A percentile compares a stretch with the other conserved stretches of the same genome.
Conservation (phyloP, 371 early-diverging fungal species). For the Mucor plumbeus region DNA sequence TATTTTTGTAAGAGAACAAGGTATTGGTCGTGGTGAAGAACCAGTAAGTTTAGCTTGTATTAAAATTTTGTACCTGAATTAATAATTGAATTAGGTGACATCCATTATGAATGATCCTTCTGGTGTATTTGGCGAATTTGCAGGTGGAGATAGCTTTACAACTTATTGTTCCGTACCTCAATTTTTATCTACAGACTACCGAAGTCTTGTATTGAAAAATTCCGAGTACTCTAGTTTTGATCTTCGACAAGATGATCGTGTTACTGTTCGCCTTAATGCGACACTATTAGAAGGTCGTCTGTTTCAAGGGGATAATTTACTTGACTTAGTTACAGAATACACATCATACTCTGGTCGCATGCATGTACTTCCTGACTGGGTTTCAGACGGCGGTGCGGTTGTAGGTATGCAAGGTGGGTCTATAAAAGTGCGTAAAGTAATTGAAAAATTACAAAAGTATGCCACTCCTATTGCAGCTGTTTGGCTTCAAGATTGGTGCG, state of each 20-base stretch:
- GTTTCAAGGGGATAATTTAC: constrained; percentile 33
- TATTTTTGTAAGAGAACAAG: constrained; percentile 46
- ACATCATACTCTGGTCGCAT: constrained; percentile 50
- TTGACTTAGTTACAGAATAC: constrained; percentile 48
- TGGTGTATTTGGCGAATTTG: constrained; percentile 34
- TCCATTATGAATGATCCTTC: constrained; percentile 30
- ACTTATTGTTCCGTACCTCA: constrained; percentile 49
- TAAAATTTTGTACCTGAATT: background rate
- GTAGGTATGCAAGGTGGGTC: constrained; percentile 51
- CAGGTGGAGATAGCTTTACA: constrained; percentile 37
- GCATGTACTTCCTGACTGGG: constrained; percentile 48
- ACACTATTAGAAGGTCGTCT: constrained; percentile 29
- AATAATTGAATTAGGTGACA: constrained; percentile 16
- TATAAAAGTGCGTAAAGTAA: constrained; percentile 36
- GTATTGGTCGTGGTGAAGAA: constrained; percentile 43
- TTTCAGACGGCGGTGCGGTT: constrained; percentile 37
- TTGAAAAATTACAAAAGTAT: constrained; percentile 28
- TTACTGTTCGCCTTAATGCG: constrained; percentile 36
- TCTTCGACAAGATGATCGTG: constrained; percentile 31
- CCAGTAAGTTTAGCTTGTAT: constrained; percentile 25
- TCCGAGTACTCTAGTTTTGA: constrained; percentile 52
- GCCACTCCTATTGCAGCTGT: constrained; percentile 45
- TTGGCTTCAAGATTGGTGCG: constrained; percentile 54
- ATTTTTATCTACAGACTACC: constrained; percentile 45
- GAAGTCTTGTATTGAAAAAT: constrained; percentile 44